phyloP scores from a whole-genome alignment of 306 rosid species.

The Fragaria vesca region DNA sequence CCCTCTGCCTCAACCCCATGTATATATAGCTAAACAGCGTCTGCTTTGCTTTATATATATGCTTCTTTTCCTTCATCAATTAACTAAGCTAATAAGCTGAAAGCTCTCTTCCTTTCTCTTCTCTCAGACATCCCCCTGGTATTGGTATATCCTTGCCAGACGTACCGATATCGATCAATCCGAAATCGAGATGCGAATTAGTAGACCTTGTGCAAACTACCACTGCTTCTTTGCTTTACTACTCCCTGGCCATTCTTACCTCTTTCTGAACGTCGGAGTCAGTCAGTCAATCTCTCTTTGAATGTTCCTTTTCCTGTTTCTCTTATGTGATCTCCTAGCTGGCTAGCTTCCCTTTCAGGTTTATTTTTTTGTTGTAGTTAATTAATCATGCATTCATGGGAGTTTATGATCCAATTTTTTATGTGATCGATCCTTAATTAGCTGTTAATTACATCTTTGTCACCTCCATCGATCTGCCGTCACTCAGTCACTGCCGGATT shows the following conservation, averaged over 20 bases:
- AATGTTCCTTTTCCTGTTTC: background rate
- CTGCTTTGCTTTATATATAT: background rate
- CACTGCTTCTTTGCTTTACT: constrained; percentile 1
- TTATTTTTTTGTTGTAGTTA: background rate
- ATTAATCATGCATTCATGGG: background rate
- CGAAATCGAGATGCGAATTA: background rate
- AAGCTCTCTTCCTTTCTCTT: background rate
- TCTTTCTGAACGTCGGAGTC: background rate
- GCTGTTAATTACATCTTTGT: background rate
- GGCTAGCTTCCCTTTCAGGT: background rate
- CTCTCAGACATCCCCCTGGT: background rate
- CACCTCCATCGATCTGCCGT: background rate
- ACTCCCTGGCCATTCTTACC: background rate
- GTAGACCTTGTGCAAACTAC: constrained; percentile 1
- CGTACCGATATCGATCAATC: background rate
- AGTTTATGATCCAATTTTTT: constrained; percentile 1
- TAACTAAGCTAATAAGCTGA: background rate
- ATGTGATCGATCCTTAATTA: background rate
- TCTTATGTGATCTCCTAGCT: constrained; percentile 2
- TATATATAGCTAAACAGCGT: background rate
- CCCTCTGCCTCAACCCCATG: background rate
- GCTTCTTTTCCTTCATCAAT: background rate
- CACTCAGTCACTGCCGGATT: background rate
- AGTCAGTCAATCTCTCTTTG: background rate
- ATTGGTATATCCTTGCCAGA: background rate